Evolutionary conservation across 495 filamentous ascomycete species (phyloP).

Genomic region (Penicillium roqueforti): DNA sequence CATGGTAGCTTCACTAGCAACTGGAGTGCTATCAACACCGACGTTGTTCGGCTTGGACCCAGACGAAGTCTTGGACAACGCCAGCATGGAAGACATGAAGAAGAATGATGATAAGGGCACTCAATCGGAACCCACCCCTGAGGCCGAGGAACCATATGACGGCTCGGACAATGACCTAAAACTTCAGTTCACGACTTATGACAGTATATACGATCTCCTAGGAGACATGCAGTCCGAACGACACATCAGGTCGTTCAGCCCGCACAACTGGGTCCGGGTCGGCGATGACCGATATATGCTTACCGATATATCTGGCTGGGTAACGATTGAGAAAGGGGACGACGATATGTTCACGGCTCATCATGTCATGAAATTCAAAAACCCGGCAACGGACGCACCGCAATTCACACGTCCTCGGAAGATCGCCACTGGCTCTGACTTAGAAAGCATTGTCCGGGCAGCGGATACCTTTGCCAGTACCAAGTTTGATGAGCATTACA

Average conservation of each 20-base stretch:
- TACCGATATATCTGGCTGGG: slow-evolving; percentile 39
- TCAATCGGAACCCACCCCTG: not conserved
- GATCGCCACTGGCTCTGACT: slow-evolving; percentile 54
- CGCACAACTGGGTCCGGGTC: slow-evolving; percentile 75
- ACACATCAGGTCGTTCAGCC: slow-evolving; percentile 72
- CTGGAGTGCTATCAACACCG: slow-evolving; percentile 82
- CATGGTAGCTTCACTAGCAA: slow-evolving; percentile 79
- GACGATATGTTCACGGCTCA: slow-evolving; percentile 28
- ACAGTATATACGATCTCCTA: slow-evolving; percentile 81
- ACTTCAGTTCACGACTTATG: slow-evolving; percentile 75
- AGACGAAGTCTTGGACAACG: slow-evolving; percentile 64
- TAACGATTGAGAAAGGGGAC: slow-evolving; percentile 56
- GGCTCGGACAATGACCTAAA: slow-evolving; percentile 25
- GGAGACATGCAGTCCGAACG: slow-evolving; percentile 72
- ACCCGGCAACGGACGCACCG: slow-evolving; percentile 16
- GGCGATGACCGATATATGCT: slow-evolving; percentile 62
- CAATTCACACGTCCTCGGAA: slow-evolving; percentile 59
- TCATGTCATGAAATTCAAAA: slow-evolving; percentile 34
- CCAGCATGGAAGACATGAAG: slow-evolving; percentile 54
- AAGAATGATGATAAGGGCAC: slow-evolving; percentile 21
- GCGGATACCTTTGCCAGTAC: slow-evolving; percentile 73
- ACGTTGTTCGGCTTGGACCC: slow-evolving; percentile 94
- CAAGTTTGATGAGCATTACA: slow-evolving; percentile 56
- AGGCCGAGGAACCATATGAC: not conserved
- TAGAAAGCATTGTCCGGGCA: slow-evolving; percentile 71